These are phyloP conservation scores for Neocucurbitaria cava DNA, from an alignment of 2,329 filamentous ascomycete species.

Conservation along the genomic window DNA sequence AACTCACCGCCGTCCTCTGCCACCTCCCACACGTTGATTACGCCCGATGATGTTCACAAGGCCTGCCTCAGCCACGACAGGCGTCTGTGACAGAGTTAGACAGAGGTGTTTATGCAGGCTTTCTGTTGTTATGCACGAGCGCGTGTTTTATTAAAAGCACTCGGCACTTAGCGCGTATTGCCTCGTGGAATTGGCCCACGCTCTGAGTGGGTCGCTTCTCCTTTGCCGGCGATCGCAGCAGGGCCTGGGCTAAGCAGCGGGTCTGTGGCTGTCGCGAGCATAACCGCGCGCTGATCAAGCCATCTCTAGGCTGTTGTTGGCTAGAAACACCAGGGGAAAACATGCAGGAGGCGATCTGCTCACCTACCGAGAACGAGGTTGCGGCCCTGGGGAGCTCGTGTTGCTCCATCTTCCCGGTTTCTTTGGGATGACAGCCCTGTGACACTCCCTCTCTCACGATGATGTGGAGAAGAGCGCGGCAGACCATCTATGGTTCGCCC, in stretches of 20 bases:
- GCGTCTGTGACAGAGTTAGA: constrained; percentile 1
- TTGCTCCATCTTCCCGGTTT: constrained; percentile 9
- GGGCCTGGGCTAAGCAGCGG: constrained; percentile 9
- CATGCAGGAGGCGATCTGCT: constrained; percentile 18
- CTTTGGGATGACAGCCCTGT: constrained; percentile 11
- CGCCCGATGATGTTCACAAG: not conserved
- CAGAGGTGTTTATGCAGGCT: constrained; percentile 1
- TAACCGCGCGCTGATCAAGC: constrained; percentile 30
- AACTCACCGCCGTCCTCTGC: constrained; percentile 2
- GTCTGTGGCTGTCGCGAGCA: constrained; percentile 6
- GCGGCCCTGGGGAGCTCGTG: constrained; percentile 12
- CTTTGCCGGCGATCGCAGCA: constrained; percentile 14
- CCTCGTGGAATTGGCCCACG: constrained; percentile 14
- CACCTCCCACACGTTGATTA: not conserved
- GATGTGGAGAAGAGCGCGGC: constrained; percentile 1
- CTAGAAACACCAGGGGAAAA: constrained; percentile 19
- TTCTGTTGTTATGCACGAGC: constrained; percentile 8
- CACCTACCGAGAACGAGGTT: constrained; percentile 19
- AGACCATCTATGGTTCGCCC: constrained; percentile 9
- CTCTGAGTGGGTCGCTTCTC: constrained; percentile 19
- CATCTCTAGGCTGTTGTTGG: constrained; percentile 19
- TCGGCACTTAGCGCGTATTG: constrained; percentile 3
- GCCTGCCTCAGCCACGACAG: constrained; percentile 5
- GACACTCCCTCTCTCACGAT: not conserved
- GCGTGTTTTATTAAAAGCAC: not conserved